Evolutionary conservation across 305 asterid genomes (phyloP).

Genomic region (Ajuga reptans): DNA sequence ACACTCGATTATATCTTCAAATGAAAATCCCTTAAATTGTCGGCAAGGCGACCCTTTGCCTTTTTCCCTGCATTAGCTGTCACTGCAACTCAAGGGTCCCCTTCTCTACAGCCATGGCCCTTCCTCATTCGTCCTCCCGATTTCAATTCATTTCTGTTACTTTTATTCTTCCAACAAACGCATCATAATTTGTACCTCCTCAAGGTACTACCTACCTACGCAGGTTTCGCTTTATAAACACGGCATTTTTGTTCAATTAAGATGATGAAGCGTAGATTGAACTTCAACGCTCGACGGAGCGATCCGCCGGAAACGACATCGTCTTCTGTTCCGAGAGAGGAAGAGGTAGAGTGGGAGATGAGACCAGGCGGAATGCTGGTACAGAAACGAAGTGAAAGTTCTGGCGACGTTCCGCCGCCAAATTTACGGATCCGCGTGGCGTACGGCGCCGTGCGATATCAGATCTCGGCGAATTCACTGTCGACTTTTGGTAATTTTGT

Average conservation of each 20-base stretch:
- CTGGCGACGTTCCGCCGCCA: slow-evolving; percentile 19
- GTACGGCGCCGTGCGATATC: slow-evolving; percentile 36
- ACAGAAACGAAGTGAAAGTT: slow-evolving; percentile 42
- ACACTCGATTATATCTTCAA: slow-evolving; percentile 6
- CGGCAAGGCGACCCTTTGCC: slow-evolving; percentile 31
- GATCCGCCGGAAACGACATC: slow-evolving; percentile 20
- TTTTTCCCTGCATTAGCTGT: slow-evolving; percentile 30
- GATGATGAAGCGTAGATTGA: slow-evolving; percentile 38
- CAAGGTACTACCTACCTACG: neutral
- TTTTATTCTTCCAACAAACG: slow-evolving; percentile 10
- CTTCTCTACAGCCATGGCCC: slow-evolving; percentile 2
- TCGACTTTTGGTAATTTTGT: slow-evolving; percentile 45
- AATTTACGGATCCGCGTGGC: slow-evolving; percentile 41
- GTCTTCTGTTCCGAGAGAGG: slow-evolving; percentile 22
- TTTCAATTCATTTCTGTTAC: slow-evolving; percentile 23
- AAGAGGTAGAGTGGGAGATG: slow-evolving; percentile 50
- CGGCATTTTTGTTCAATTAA: neutral
- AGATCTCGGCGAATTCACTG: slow-evolving; percentile 47
- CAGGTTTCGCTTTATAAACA: neutral
- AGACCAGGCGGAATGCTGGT: slow-evolving; percentile 77
- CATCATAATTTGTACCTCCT: slow-evolving; percentile 17
- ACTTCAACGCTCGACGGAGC: slow-evolving; percentile 23
- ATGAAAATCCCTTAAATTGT: slow-evolving; percentile 30
- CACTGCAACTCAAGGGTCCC: slow-evolving; percentile 22
- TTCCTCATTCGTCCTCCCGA: slow-evolving; percentile 22